Base-by-base conservation (phyloP, 495 filamentous ascomycete genomes). In the Penicillium angulare region DNA sequence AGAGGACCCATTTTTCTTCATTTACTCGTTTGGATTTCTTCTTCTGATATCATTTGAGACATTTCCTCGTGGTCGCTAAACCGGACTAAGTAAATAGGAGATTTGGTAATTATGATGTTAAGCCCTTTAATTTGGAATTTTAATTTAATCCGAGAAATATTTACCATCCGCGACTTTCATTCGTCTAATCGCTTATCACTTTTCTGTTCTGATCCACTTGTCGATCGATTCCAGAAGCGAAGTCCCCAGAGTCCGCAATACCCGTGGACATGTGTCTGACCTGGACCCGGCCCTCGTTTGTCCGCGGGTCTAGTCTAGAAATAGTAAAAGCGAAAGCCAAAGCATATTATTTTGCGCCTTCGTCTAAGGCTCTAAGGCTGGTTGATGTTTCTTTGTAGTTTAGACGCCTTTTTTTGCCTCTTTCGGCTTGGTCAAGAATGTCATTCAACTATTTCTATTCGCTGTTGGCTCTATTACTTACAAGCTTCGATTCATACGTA, bases 111-210 rank as follows among this genome's bases (percentile, higher is more conserved):
- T 7, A 20, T 17, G 13, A 10, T 10, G 16, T 12, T 21, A 17
- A 29, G 10, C 10, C 13, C 8, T 31, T 31, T 2, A 9, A 31
- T 31, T 31, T 31, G 13, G 8, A 31, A 27, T 5, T 18, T 8
- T 17, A 17, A 38, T 8, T 38, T 38, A 38, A 17, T 39, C n/a
- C n/a, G n/a, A n/a, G 13, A 31, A 38, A 38, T 24, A 20, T 15
- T 15, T 3, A 24, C 17, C 12, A 24, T 22, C n/a, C n/a, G n/a
- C n/a, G n/a, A n/a, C 16, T 36, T 18, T 34, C 5, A 47, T 47
- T 47, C 18, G 44, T 23, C 31, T 9, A 18, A 26, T 46, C 43
- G 43, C 43, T 46, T 46, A 46, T 46, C 29, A 21, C 34, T 22
- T 27, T 22, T 21, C 12, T 23, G 26, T 16, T 18, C 22, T 44